Base-by-base conservation (phyloP, 805 yeast species). In the Tetrapisispora namnaoensis region DNA sequence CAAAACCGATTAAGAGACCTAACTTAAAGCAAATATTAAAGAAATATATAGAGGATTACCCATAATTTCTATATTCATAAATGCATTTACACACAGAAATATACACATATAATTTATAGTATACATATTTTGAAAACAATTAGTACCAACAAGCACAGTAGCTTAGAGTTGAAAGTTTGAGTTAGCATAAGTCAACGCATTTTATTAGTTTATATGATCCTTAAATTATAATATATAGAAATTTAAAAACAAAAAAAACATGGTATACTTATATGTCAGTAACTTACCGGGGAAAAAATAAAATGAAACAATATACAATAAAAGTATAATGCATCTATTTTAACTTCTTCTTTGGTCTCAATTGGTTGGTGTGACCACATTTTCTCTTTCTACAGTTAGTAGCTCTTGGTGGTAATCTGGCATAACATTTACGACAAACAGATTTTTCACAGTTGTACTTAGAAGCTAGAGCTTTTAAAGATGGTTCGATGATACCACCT, bases 371-470 rank as follows among this genome's bases (percentile, higher is more conserved):
- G 95, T 93, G 99, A 72, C 99, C 99, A 80, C 99, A 93, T 85
- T 93, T 93, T 88, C 97, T 89, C 98, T 93, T 93, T 83, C 99
- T 89, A 85, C 99, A 93, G 96, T 93, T 93, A 78, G 98, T 93
- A 69, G 99, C 99, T 86, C 98, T 95, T 78, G 99, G 96, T 72
- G 99, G 99, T 73, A 93, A 90, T 83, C 99, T 93, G 69, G 99
- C 97, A 85, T 93, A 93, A 82, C 99, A 93, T 76, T 90, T 87
- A 79, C 99, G 95, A 84, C 99, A 93, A 75, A 93, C 91, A 62
- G 96, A 75, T 80, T 93, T 93, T 63, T 93, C 99, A 83, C 98
- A 93, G 95, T 93, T 93, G 91, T 86, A 93, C 80, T 93, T 93
- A 73, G 97, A 87, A 76, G 99, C 99, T 71, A 93, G 83, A 68